phyloP scores from a whole-genome alignment of 2,329 filamentous ascomycete genomes.

The Apiospora saccharicola region DNA sequence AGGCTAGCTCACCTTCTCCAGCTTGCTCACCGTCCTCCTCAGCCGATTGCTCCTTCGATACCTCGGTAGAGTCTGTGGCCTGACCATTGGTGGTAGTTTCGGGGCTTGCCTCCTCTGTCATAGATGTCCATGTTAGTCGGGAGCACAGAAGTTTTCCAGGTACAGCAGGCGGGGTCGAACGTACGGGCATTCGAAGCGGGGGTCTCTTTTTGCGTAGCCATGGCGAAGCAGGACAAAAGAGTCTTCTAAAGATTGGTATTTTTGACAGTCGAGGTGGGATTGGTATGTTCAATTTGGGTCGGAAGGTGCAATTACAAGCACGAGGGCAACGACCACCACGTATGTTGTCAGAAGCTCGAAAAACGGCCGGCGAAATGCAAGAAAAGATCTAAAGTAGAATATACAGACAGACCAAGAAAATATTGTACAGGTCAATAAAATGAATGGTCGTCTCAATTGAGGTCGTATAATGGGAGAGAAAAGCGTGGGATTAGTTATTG shows the following conservation, averaged over 20 bases:
- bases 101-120: constrained; percentile 31
- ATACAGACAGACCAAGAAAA: constrained; percentile 35
- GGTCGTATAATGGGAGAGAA: constrained; percentile 25
- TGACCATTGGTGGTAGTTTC: constrained; percentile 36
- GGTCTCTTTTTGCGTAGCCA: constrained; percentile 42
- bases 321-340: constrained; percentile 13
- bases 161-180: constrained; percentile 25
- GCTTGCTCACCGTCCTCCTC: constrained; percentile 37
- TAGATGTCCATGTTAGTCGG: constrained; percentile 23
- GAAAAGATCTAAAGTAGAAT: constrained; percentile 32
- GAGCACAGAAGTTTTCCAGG: not conserved
- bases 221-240: constrained; percentile 29
- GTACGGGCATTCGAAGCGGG: constrained; percentile 34
- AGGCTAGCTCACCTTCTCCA: constrained; percentile 37
- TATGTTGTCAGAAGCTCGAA: constrained; percentile 27
- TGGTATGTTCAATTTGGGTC: constrained; percentile 1
- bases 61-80: constrained; percentile 31
- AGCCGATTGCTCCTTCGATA: constrained; percentile 32
- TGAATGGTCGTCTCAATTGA: constrained; percentile 38
- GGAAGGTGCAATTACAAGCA: constrained; percentile 27
- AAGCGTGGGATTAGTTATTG: constrained; percentile 26
- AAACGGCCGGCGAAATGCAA: constrained; percentile 32
- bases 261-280: not conserved
- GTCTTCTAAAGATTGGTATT: not conserved
- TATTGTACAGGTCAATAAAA: constrained; percentile 41